phyloP scores from a whole-genome alignment of 441 rosid species.

The Mallotus repandus region DNA sequence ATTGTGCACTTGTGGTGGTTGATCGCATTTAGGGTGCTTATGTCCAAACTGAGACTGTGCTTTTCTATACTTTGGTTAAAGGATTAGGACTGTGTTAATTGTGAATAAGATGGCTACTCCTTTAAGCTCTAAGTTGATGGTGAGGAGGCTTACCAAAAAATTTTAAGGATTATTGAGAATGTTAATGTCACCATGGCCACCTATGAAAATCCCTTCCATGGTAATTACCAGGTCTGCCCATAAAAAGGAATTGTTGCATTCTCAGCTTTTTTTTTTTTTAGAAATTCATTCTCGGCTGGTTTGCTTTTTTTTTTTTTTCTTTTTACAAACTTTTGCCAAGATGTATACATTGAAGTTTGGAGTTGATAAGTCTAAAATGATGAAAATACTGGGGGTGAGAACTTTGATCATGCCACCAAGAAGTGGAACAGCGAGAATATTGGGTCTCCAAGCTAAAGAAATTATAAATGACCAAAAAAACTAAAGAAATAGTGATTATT shows the following conservation, averaged over 20 bases:
- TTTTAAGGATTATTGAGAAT: conserved; percentile 65
- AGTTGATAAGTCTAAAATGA: conserved; percentile 60
- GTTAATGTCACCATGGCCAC: conserved; percentile 79
- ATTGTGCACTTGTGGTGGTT: conserved; percentile 86
- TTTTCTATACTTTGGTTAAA: conserved; percentile 68
- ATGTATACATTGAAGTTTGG: conserved; percentile 64
- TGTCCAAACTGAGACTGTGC: conserved; percentile 75
- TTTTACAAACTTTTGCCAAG: conserved; percentile 54
- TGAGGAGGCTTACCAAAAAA: conserved; percentile 73
- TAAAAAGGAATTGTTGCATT: conserved; percentile 67
- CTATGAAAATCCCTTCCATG: conserved; percentile 70
- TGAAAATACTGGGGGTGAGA: conserved; percentile 69
- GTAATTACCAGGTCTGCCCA: conserved; percentile 65
- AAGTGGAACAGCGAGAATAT: conserved; percentile 58
- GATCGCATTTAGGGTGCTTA: conserved; percentile 76
- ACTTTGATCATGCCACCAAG: conserved; percentile 54
- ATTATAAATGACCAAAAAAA: too few relatives aligned
- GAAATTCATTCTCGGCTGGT: too few relatives aligned
- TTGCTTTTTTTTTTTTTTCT: conserved; percentile 62
- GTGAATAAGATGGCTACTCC: conserved; percentile 82
- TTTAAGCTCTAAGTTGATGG: conserved; percentile 80
- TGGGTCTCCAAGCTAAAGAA: conserved; percentile 41
- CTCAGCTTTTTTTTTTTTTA: too few relatives aligned
- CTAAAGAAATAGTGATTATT: too few relatives aligned
- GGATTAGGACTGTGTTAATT: conserved; percentile 75